Base-by-base conservation (phyloP, 2,329 filamentous ascomycete species). In the Malbranchea zuffiana region DNA sequence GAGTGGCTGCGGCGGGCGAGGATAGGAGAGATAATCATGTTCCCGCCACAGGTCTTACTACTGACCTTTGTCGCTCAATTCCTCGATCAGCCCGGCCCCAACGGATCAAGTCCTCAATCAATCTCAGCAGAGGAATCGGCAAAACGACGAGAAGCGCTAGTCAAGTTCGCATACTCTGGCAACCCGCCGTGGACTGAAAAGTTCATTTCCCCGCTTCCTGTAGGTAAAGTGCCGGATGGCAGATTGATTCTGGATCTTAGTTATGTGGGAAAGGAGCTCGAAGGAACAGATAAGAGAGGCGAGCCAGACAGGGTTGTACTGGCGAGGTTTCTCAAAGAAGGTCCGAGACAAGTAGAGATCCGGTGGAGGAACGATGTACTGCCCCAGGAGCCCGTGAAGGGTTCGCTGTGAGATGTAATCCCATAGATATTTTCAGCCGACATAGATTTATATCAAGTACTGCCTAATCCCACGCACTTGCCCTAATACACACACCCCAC, bases 31-130 rank as follows among this genome's bases (percentile, higher is more conserved):
- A 77, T 95, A 42, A 82, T 92, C 40, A 64, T 98, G 4, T 95
- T 92, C 53, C 90, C 90, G 3, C 90, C 90, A 0, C 90, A 96
- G 53, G 80, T 79, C 53, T 65, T 78, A 44, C 61, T 80, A 5
- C 59, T 76, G 2, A 60, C 67, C 27, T 54, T 77, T 4, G 57
- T 72, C 1, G 55, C 66, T 0, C 60, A 61, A 3, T 72, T 69
- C 41, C 58, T 76, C 6, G 60, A 67, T 12, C 47, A 57, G n/a
- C 52, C 48, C 3, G 56, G 30, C 40, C 50, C 33, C 40, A 21
- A 52, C 50, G 16, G 15, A 13, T 17, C 15, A 25, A 29, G 25
- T 17, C 17, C 26, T 7, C 28, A 20, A 0, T 42, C 32, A 1
- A 40, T 40, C 29, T 50, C 50, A 1, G 16, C 47, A 19, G 49